A percentile compares a stretch with the other conserved stretches of the same genome.
These are phyloP conservation scores for Daedalea quercina DNA, from an alignment of 768 basidiomycete species.

Conservation along the genomic window DNA sequence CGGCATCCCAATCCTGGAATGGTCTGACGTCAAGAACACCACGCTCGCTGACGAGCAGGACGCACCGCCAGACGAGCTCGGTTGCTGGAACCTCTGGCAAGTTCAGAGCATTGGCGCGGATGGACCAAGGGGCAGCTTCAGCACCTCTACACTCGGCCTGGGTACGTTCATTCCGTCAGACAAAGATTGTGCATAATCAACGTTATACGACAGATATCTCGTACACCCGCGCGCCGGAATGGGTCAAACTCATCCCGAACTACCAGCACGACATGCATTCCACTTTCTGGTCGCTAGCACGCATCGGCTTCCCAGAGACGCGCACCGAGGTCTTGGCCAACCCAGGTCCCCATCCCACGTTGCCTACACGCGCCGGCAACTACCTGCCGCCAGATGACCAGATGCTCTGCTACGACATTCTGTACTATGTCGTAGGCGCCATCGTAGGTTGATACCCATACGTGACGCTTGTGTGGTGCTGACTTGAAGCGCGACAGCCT, in stretches of 20 bases:
- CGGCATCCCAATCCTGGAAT: conserved; percentile 29
- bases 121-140: conserved; percentile 17
- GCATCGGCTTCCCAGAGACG: conserved; percentile 22
- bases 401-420: conserved; percentile 29
- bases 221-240: conserved; percentile 24
- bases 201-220: conserved; percentile 21
- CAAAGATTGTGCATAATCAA: not conserved
- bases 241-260: conserved; percentile 21
- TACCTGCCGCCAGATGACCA: conserved; percentile 28
- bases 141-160: conserved; percentile 16
- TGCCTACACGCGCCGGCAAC: conserved; percentile 15
- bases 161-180: conserved; percentile 13
- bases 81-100: conserved; percentile 36
- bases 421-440: conserved; percentile 27
- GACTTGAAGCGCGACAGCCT: conserved; percentile 12
- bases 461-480: not conserved
- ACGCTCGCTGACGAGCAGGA: conserved; percentile 8
- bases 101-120: conserved; percentile 12
- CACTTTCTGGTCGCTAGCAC: conserved; percentile 24
- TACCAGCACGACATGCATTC: conserved; percentile 23
- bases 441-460: conserved; percentile 12
- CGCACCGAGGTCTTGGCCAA: conserved; percentile 14
- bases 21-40: conserved; percentile 31
- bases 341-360: conserved; percentile 12
- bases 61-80: conserved; percentile 23